Base-by-base conservation (phyloP, 1,284 basidiomycete genomes). In the Pseudozyma tsukubaensis region DNA sequence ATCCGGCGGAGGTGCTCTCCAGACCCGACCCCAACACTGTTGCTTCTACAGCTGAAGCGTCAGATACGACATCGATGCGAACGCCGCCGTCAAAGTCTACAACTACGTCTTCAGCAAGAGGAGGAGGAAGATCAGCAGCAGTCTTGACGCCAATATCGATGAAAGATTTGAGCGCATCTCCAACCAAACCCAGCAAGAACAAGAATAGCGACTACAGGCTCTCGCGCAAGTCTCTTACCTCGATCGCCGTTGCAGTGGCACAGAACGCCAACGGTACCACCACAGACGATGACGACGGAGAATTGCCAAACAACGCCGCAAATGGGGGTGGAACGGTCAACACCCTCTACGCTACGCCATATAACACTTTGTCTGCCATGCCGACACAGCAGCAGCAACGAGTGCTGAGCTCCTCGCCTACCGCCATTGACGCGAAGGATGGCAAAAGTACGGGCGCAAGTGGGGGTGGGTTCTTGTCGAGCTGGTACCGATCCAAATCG, bases 21-120 rank as follows among this genome's bases (percentile, higher is more conserved):
- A 39, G 72, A 29, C 72, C 72, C 13, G 68, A 75, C 50, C 72
- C 72, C 0, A 70, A 66, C 24, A 29, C 24, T 6, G 24, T 29
- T 29, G 24, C 24, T 29, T 29, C 24, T 44, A 42, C 49, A 7
- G 29, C 32, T 0, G 48, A 59, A 4, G 29, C 18, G 18, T 19
- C 36, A 24, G 29, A 29, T 10, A 43, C 49, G n/a, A 43, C 48
- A 16, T 9, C 37, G 32, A 39, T 12, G 24, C 24, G 24, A 29
- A 29, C 24, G 24, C 24, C 24, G 24, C 24, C 18, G 18, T 19
- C 36, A 24, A 29, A 29, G 18, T 36, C 49, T 13, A 43, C 48
- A 16, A 10, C 37, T 24, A 39, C 12, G 24, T 48, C 39, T 29
- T 47, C 29, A 24, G 19, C 19, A 12, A 19, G 12, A 18, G 29